These are phyloP conservation scores for Phytophthora uliginosa DNA, from an alignment of 352 stramenopile genomes.

Conservation along the genomic window DNA sequence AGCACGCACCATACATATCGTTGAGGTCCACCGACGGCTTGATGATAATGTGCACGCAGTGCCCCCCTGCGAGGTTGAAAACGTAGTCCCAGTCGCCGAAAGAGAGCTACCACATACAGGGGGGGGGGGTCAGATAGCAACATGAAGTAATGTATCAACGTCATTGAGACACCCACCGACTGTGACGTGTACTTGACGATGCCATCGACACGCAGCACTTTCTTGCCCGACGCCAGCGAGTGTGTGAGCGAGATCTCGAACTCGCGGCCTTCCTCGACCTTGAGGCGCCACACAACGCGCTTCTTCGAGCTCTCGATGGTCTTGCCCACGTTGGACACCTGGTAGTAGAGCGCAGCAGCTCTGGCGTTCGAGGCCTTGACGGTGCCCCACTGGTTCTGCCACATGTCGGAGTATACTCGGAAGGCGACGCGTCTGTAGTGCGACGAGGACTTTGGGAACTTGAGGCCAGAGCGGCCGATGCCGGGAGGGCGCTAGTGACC, in stretches of 20 bases:
- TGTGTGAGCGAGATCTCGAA: slow-evolving; percentile 90
- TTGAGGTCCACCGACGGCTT: slow-evolving; percentile 89
- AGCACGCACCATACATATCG: slow-evolving; percentile 84
- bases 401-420: slow-evolving; percentile 42
- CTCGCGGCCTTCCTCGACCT: slow-evolving; percentile 83
- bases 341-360: slow-evolving; percentile 77
- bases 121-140: no score
- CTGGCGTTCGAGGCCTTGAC: slow-evolving; percentile 82
- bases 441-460: slow-evolving; percentile 29
- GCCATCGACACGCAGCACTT: slow-evolving; percentile 80
- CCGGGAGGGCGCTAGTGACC: neutral
- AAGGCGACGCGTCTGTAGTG: neutral
- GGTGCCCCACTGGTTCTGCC: slow-evolving; percentile 73
- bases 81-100: slow-evolving; percentile 91
- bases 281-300: slow-evolving; percentile 84
- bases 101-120: slow-evolving; percentile 48
- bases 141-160: neutral
- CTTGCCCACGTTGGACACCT: slow-evolving; percentile 87
- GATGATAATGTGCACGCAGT: slow-evolving; percentile 89
- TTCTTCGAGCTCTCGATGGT: slow-evolving; percentile 90
- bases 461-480: slow-evolving; percentile 2
- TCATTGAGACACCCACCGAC: slow-evolving; percentile 48
- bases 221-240: slow-evolving; percentile 85
- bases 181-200: slow-evolving; percentile 86
- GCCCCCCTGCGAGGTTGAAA: slow-evolving; percentile 82